phyloP scores from a whole-genome alignment of 257 asterid genomes.

The Solanum ossicruentum region DNA sequence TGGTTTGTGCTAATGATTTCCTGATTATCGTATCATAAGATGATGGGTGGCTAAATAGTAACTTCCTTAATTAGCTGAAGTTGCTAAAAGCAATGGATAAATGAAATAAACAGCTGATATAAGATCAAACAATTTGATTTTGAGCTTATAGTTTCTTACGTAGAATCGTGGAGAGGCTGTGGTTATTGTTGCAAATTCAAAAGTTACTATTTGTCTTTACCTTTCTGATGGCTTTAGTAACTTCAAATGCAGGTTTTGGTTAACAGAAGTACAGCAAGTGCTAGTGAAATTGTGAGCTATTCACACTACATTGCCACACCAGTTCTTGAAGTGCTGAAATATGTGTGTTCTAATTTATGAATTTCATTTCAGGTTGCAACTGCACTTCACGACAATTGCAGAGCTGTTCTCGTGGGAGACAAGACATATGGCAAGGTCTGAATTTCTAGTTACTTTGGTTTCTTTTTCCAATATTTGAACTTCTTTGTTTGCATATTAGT shows the following conservation, averaged over 20 bases:
- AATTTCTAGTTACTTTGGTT: not conserved
- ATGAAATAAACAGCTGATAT: not conserved
- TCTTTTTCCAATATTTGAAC: not conserved
- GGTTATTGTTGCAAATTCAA: not conserved
- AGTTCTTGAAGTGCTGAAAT: not conserved
- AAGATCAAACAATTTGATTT: not conserved
- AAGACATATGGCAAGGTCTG: slow-evolving; percentile 91
- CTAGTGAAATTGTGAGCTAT: slow-evolving; percentile 94
- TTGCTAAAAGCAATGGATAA: not conserved
- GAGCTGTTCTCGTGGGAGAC: slow-evolving; percentile 96
- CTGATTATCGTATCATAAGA: not conserved
- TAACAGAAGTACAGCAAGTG: slow-evolving; percentile 93
- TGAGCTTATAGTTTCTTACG: not conserved
- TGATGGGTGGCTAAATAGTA: not conserved
- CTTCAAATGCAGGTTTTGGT: slow-evolving; percentile 77
- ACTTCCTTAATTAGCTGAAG: not conserved
- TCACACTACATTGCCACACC: slow-evolving; percentile 3
- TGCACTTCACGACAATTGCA: slow-evolving; percentile 97
- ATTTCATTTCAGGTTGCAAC: slow-evolving; percentile 77
- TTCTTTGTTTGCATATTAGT: not conserved
- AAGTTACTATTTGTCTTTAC: not conserved
- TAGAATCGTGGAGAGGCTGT: not conserved
- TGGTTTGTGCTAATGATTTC: not conserved
- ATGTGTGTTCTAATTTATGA: not conserved
- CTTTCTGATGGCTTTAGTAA: not conserved